A percentile compares a stretch with the other conserved stretches of the same genome.
Conservation (phyloP, 2,329 filamentous ascomycete species). For the Xenoacremonium recifei region DNA sequence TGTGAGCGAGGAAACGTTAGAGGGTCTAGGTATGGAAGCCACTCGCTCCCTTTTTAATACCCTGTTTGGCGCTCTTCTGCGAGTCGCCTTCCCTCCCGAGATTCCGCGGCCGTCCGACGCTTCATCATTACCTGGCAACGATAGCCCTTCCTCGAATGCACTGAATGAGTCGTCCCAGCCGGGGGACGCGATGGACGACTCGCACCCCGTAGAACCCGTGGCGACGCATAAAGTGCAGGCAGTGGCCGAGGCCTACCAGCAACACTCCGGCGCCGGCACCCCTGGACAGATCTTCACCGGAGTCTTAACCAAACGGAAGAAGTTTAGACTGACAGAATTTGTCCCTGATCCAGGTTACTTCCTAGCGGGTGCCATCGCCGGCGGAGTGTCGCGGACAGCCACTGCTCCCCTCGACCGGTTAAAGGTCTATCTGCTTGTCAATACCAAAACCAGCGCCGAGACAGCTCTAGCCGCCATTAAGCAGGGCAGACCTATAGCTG, state of each 20-base stretch:
- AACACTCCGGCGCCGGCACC: slow-evolving; percentile 35
- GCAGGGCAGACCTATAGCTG: slow-evolving; percentile 64
- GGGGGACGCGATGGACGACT: slow-evolving; percentile 18
- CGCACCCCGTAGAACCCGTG: slow-evolving; percentile 15
- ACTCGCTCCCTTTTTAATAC: slow-evolving; percentile 58
- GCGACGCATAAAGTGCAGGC: slow-evolving; percentile 22
- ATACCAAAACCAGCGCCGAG: slow-evolving; percentile 57
- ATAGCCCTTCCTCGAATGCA: slow-evolving; percentile 4
- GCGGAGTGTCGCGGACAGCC: slow-evolving; percentile 90
- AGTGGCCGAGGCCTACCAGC: slow-evolving; percentile 19
- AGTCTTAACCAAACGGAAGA: slow-evolving; percentile 36
- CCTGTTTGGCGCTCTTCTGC: slow-evolving; percentile 74
- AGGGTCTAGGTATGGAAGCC: slow-evolving; percentile 87
- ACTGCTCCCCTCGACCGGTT: slow-evolving; percentile 95
- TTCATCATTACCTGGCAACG: slow-evolving; percentile 14
- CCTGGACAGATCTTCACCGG: slow-evolving; percentile 32
- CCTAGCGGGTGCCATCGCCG: slow-evolving; percentile 89
- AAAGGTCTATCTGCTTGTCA: slow-evolving; percentile 96
- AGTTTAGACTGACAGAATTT: slow-evolving; percentile 61
- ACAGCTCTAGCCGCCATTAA: slow-evolving; percentile 66
- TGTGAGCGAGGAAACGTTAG: slow-evolving; percentile 84
- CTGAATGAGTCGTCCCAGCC: slow-evolving; percentile 15
- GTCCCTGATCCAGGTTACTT: slow-evolving; percentile 95
- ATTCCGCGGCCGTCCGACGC: slow-evolving; percentile 27
- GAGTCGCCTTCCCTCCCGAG: slow-evolving; percentile 56